Evolutionary conservation across 2,329 filamentous ascomycete genomes (phyloP).

Genomic region (Cytospora leucostoma): DNA sequence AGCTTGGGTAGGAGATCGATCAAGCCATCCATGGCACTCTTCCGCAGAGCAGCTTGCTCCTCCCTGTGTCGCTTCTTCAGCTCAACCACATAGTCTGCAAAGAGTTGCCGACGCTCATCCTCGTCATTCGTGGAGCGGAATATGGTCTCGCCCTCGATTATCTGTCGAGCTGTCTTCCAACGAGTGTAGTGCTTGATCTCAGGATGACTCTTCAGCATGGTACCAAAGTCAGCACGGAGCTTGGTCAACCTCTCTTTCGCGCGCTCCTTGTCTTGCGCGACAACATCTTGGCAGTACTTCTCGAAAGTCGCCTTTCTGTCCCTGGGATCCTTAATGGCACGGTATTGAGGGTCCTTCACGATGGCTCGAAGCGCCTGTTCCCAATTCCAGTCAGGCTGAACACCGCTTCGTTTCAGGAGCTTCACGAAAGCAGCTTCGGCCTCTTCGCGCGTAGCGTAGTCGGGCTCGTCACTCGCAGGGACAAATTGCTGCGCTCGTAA

Average conservation of each 20-base stretch:
- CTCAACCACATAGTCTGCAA: slow-evolving; percentile 87
- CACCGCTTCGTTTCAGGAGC: slow-evolving; percentile 78
- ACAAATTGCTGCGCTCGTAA: slow-evolving; percentile 60
- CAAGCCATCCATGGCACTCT: slow-evolving; percentile 82
- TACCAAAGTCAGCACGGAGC: slow-evolving; percentile 88
- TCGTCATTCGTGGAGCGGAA: slow-evolving; percentile 91
- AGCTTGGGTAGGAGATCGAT: slow-evolving; percentile 76
- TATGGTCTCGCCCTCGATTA: slow-evolving; percentile 92
- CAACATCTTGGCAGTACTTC: slow-evolving; percentile 89
- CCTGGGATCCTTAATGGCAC: slow-evolving; percentile 88
- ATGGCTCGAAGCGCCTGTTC: slow-evolving; percentile 82
- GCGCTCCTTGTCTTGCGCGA: slow-evolving; percentile 89
- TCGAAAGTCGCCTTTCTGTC: slow-evolving; percentile 90
- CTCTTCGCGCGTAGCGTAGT: slow-evolving; percentile 79
- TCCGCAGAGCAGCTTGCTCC: slow-evolving; percentile 69
- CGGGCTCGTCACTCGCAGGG: slow-evolving; percentile 69
- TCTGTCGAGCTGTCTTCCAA: slow-evolving; percentile 93
- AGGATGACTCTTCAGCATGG: slow-evolving; percentile 93
- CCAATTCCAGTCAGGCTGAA: slow-evolving; percentile 92
- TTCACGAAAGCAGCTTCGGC: slow-evolving; percentile 93
- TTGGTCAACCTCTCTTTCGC: slow-evolving; percentile 92
- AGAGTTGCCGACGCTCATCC: slow-evolving; percentile 82
- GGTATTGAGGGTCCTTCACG: slow-evolving; percentile 89
- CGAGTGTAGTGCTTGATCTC: slow-evolving; percentile 97
- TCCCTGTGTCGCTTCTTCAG: slow-evolving; percentile 81